A percentile compares a stretch with the other conserved stretches of the same genome.
These are phyloP conservation scores for Przewalskia tangutica DNA, from an alignment of 257 asterid genomes.

Conservation along the genomic window DNA sequence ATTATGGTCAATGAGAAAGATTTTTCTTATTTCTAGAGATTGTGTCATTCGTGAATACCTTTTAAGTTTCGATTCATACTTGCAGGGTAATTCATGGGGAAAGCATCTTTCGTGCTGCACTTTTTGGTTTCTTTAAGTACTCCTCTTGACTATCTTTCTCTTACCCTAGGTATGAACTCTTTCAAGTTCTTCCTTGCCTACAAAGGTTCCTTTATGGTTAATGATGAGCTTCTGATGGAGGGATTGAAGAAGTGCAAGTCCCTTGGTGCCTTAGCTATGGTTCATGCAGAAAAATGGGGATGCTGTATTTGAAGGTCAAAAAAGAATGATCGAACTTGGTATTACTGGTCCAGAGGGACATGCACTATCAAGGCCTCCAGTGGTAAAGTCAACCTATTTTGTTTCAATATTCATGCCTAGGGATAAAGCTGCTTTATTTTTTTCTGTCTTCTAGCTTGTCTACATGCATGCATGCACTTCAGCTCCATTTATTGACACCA, in stretches of 20 bases:
- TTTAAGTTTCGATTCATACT: not conserved
- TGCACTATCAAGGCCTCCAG: conserved; percentile 92
- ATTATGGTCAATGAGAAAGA: conserved; percentile 92
- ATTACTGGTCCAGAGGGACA: conserved; percentile 97
- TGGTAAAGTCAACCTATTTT: conserved; percentile 27
- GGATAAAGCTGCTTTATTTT: not conserved
- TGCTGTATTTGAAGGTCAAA: conserved; percentile 94
- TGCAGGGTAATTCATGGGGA: not conserved
- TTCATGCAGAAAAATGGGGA: conserved; percentile 97
- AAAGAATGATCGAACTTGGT: conserved; percentile 81
- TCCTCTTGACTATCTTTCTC: not conserved
- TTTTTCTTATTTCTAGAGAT: not conserved
- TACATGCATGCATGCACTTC: not conserved
- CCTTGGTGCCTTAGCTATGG: conserved; percentile 96
- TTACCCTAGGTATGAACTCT: conserved; percentile 73
- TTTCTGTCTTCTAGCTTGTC: not conserved
- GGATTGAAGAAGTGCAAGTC: conserved; percentile 92
- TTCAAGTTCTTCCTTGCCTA: conserved; percentile 90
- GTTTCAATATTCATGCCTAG: not conserved
- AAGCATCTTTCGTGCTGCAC: not conserved
- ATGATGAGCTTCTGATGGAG: conserved; percentile 75
- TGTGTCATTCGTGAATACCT: not conserved
- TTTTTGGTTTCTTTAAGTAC: not conserved
- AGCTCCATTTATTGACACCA: not conserved
- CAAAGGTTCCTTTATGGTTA: conserved; percentile 89